Evolutionary conservation across 2,329 filamentous ascomycete species (phyloP).

Genomic region (Xenoacremonium recifei): DNA sequence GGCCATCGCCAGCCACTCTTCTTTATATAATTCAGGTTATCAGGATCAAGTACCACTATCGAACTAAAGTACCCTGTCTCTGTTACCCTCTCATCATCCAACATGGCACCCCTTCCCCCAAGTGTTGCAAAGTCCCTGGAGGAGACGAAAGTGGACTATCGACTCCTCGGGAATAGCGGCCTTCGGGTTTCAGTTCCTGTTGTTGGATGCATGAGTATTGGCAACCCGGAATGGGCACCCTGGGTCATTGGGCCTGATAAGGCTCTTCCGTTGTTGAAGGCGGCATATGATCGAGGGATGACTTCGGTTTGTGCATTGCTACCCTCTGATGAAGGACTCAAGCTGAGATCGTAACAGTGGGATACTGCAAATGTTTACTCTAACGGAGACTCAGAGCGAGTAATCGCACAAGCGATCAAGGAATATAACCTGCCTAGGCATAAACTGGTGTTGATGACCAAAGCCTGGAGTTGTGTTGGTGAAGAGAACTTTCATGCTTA

Average conservation of each 20-base stretch:
- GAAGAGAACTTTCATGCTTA: constrained; percentile 24
- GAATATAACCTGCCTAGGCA: constrained; percentile 56
- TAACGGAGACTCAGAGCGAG: constrained; percentile 51
- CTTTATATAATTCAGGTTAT: no score
- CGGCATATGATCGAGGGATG: neutral
- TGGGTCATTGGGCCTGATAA: neutral
- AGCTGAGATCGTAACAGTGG: constrained; percentile 1
- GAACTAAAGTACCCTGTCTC: no score
- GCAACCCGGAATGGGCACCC: neutral
- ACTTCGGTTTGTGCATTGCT: neutral
- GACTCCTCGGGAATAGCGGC: neutral
- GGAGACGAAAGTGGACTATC: neutral
- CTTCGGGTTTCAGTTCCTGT: neutral
- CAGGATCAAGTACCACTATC: no score
- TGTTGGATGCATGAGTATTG: neutral
- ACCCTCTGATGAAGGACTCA: neutral
- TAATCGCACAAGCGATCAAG: constrained; percentile 59
- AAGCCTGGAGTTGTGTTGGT: constrained; percentile 50
- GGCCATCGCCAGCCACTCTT: no score
- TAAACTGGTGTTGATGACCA: constrained; percentile 57
- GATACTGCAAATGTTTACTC: constrained; percentile 51
- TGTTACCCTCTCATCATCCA: no score
- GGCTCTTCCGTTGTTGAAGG: neutral
- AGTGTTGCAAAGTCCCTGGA: no score
- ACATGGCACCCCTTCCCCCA: no score